These are phyloP conservation scores for Sinapis alba DNA, from an alignment of 441 rosid genomes.

Conservation along the genomic window DNA sequence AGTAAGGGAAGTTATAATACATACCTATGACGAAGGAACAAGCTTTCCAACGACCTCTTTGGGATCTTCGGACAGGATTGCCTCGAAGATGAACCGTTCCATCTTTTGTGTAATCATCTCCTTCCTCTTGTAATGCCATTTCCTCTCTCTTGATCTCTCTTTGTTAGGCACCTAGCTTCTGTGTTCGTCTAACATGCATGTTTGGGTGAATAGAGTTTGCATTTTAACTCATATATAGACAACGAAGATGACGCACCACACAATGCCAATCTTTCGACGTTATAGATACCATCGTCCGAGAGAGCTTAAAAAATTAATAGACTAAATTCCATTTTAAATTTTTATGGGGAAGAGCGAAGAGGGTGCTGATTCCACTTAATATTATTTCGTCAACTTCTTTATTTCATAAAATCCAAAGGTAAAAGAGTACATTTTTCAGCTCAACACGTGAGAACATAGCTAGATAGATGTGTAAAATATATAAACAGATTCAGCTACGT, in stretches of 20 bases:
- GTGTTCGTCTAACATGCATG: neutral
- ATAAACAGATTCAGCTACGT: neutral
- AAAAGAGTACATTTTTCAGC: neutral
- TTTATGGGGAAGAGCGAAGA: neutral
- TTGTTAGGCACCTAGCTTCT: neutral
- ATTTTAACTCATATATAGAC: neutral
- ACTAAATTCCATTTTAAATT: neutral
- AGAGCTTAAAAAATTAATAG: neutral
- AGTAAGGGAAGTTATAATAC: neutral
- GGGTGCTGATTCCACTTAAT: neutral
- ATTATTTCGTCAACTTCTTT: neutral
- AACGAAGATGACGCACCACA: neutral
- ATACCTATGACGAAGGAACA: slow-evolving; percentile 73
- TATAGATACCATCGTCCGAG: neutral
- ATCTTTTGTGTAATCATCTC: slow-evolving; percentile 61
- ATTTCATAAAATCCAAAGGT: neutral
- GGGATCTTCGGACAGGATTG: slow-evolving; percentile 64
- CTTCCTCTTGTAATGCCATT: slow-evolving; percentile 43
- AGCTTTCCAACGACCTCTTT: slow-evolving; percentile 74
- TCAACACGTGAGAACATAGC: neutral
- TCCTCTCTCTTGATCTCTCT: neutral
- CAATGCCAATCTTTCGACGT: neutral
- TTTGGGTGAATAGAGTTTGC: neutral
- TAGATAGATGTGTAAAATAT: neutral
- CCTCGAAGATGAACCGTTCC: slow-evolving; percentile 83